phyloP scores from a whole-genome alignment of 305 asterid genomes.

The Solanum chacoense region DNA sequence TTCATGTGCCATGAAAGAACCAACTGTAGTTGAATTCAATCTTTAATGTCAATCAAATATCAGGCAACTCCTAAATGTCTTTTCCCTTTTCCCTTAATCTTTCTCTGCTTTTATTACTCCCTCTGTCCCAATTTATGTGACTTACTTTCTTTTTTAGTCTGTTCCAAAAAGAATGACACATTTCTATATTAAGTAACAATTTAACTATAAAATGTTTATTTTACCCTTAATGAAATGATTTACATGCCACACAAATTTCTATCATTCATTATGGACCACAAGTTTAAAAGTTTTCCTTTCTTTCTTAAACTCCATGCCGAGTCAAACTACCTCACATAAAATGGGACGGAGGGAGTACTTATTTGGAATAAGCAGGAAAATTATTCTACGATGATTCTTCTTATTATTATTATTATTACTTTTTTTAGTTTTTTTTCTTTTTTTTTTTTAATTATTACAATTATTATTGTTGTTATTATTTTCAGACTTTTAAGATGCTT shows the following conservation, averaged over 20 bases:
- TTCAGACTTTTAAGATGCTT: neutral
- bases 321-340: too few relatives aligned
- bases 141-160: too few relatives aligned
- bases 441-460: neutral
- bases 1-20: slow-evolving; percentile 99
- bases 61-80: neutral
- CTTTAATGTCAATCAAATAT: neutral
- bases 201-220: too few relatives aligned
- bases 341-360: neutral
- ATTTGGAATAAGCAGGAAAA: neutral
- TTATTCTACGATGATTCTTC: neutral
- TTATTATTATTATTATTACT: neutral
- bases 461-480: neutral
- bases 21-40: slow-evolving; percentile 38
- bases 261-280: too few relatives aligned
- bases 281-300: too few relatives aligned
- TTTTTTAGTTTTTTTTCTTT: too few relatives aligned
- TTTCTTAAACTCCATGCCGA: too few relatives aligned
- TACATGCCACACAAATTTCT: too few relatives aligned
- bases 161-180: too few relatives aligned
- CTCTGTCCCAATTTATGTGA: too few relatives aligned
- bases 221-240: too few relatives aligned
- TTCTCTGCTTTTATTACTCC: neutral
- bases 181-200: too few relatives aligned
- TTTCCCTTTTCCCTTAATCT: neutral